phyloP scores from a whole-genome alignment of 352 stramenopile species.

The Pythium brassicae region DNA sequence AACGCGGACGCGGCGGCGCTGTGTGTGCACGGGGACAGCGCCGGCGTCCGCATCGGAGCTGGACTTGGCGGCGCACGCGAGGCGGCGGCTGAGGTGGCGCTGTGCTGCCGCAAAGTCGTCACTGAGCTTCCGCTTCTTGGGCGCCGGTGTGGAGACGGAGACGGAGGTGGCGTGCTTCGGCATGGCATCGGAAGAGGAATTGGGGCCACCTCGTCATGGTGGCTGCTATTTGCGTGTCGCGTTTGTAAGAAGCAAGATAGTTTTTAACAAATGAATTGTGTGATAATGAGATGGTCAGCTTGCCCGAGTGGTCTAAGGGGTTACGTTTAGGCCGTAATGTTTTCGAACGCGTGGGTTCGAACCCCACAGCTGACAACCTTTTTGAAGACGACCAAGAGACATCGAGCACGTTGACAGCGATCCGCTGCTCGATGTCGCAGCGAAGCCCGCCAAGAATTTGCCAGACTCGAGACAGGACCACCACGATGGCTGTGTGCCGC shows the following conservation, averaged over 20 bases:
- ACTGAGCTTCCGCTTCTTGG: slow-evolving; percentile 1
- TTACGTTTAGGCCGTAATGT: slow-evolving; percentile 28
- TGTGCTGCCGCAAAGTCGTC: background rate
- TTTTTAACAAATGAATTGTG: background rate
- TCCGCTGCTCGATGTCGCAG: too few species aligned
- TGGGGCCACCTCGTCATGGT: too few species aligned
- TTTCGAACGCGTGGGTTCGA: slow-evolving; percentile 22
- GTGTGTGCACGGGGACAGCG: background rate
- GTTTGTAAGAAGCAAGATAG: background rate
- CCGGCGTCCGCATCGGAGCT: background rate
- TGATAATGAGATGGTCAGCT: slow-evolving; percentile 9
- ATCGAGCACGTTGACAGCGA: too few species aligned
- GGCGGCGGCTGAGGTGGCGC: background rate
- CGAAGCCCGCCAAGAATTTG: too few species aligned
- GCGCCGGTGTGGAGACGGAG: background rate
- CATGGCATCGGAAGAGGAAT: background rate
- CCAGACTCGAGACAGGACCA: too few species aligned
- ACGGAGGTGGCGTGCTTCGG: background rate
- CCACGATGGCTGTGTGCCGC: too few species aligned
- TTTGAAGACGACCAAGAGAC: background rate
- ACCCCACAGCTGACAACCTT: slow-evolving; percentile 13
- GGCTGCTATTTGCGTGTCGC: too few species aligned
- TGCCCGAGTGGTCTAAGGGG: slow-evolving; percentile 26
- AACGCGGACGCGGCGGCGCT: background rate
- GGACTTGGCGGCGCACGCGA: background rate